A percentile compares a stretch with the other conserved stretches of the same genome.
Evolutionary conservation across 2,329 filamentous ascomycete genomes (phyloP).

Genomic region (Fusarium lateritium): DNA sequence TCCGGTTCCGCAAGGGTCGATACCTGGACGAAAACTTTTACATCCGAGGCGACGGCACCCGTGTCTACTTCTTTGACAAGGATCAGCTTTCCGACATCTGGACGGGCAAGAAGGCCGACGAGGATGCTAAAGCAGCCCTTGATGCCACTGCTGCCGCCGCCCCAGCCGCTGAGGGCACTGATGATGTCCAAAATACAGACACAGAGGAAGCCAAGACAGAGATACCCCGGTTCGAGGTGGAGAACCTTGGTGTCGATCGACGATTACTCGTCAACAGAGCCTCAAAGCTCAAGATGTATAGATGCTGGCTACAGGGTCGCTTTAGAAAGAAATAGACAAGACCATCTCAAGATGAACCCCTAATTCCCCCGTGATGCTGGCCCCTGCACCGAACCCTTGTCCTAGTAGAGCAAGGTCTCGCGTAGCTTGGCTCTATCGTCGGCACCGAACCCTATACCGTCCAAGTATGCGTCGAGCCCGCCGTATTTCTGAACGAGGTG

Average conservation of each 20-base stretch:
- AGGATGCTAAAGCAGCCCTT: constrained; percentile 32
- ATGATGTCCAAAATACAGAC: constrained; percentile 31
- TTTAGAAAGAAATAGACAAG: constrained; percentile 77
- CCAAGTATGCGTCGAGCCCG: constrained; percentile 76
- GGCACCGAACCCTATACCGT: constrained; percentile 70
- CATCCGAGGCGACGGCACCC: constrained; percentile 92
- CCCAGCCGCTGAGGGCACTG: constrained; percentile 7
- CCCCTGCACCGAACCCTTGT: not conserved
- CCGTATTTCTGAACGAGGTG: constrained; percentile 76
- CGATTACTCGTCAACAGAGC: constrained; percentile 94
- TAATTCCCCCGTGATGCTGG: not conserved
- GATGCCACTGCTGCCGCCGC: not conserved
- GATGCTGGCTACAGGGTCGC: constrained; percentile 92
- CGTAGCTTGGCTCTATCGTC: constrained; percentile 59
- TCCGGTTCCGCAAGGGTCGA: constrained; percentile 94
- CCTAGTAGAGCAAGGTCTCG: constrained; percentile 60
- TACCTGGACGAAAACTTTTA: constrained; percentile 99
- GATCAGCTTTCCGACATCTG: constrained; percentile 87
- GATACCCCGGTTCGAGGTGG: constrained; percentile 73
- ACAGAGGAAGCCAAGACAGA: constrained; percentile 35
- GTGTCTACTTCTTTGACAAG: constrained; percentile 97
- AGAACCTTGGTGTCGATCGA: constrained; percentile 87
- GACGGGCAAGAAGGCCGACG: constrained; percentile 62
- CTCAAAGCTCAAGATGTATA: constrained; percentile 95
- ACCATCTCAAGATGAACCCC: constrained; percentile 29